These are phyloP conservation scores for Claviceps monticola DNA, from an alignment of 2,329 filamentous ascomycete genomes.

Conservation along the genomic window DNA sequence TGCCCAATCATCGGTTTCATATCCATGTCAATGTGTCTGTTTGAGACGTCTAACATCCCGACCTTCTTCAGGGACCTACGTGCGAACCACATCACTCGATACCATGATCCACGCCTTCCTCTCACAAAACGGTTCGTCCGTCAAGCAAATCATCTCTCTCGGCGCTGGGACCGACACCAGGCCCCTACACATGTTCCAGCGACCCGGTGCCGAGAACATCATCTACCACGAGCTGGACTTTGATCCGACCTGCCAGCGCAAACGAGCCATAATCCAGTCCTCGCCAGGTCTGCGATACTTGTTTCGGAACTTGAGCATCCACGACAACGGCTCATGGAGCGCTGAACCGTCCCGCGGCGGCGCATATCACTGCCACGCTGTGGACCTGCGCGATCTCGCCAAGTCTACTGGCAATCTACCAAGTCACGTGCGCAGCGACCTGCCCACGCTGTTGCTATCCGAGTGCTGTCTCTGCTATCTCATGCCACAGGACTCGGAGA, in stretches of 20 bases:
- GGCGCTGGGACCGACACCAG: slow-evolving; percentile 91
- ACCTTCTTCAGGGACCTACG: slow-evolving; percentile 61
- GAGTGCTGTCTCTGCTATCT: slow-evolving; percentile 96
- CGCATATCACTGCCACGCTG: slow-evolving; percentile 43
- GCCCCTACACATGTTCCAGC: slow-evolving; percentile 57
- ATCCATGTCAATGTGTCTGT: background rate
- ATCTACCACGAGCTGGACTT: slow-evolving; percentile 93
- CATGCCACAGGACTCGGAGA: slow-evolving; percentile 45
- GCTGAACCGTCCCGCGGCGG: slow-evolving; percentile 25
- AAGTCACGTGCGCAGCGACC: slow-evolving; percentile 29
- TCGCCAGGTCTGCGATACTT: slow-evolving; percentile 27
- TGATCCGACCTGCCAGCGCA: slow-evolving; percentile 53
- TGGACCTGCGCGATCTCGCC: slow-evolving; percentile 54
- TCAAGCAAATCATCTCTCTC: slow-evolving; percentile 74
- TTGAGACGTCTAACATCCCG: background rate
- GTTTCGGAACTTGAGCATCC: slow-evolving; percentile 19
- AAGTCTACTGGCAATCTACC: slow-evolving; percentile 3
- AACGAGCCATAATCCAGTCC: slow-evolving; percentile 41
- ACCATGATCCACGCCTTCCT: slow-evolving; percentile 62
- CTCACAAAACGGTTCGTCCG: slow-evolving; percentile 16
- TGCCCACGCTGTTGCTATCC: slow-evolving; percentile 77
- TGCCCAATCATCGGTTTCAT: too few relatives aligned
- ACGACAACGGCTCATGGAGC: slow-evolving; percentile 27
- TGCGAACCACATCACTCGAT: slow-evolving; percentile 75
- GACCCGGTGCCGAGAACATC: slow-evolving; percentile 27